phyloP scores from a whole-genome alignment of 2,329 filamentous ascomycete genomes.

The Periconia sp. region DNA sequence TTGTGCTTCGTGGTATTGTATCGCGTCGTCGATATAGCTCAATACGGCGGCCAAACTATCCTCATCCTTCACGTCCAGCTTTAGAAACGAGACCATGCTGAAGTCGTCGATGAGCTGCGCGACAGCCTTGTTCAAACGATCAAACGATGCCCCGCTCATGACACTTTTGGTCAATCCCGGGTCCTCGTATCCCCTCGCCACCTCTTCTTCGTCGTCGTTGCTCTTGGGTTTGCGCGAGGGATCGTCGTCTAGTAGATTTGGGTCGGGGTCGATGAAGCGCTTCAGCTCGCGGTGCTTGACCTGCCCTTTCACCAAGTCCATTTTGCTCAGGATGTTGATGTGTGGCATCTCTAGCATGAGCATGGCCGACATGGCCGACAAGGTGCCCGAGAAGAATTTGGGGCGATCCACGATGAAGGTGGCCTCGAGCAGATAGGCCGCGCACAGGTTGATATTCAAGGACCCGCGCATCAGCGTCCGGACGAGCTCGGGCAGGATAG shows the following conservation, averaged over 20 bases:
- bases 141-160: constrained; percentile 81
- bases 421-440: constrained; percentile 90
- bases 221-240: constrained; percentile 51
- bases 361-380: constrained; percentile 98
- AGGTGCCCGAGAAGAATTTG: constrained; percentile 94
- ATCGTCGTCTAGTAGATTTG: constrained; percentile 78
- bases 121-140: constrained; percentile 82
- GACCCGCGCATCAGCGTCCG: constrained; percentile 79
- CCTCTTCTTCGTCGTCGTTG: constrained; percentile 42
- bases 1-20: constrained; percentile 91
- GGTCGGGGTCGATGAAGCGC: constrained; percentile 85
- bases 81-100: constrained; percentile 95
- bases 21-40: constrained; percentile 92
- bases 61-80: constrained; percentile 86
- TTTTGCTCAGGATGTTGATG: constrained; percentile 94
- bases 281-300: constrained; percentile 86
- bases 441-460: constrained; percentile 88
- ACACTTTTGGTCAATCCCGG: constrained; percentile 67
- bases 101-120: constrained; percentile 93
- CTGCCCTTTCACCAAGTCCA: constrained; percentile 93
- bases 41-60: constrained; percentile 83
- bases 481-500: constrained; percentile 82
- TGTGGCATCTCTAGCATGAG: constrained; percentile 97
- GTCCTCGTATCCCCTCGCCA: constrained; percentile 58
- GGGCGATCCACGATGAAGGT: constrained; percentile 94